Percentiles rank a stretch among this genome's conserved stretches.
These are phyloP conservation scores for Prunus kanzakura DNA, from an alignment of 306 rosid genomes.

Conservation along the genomic window DNA sequence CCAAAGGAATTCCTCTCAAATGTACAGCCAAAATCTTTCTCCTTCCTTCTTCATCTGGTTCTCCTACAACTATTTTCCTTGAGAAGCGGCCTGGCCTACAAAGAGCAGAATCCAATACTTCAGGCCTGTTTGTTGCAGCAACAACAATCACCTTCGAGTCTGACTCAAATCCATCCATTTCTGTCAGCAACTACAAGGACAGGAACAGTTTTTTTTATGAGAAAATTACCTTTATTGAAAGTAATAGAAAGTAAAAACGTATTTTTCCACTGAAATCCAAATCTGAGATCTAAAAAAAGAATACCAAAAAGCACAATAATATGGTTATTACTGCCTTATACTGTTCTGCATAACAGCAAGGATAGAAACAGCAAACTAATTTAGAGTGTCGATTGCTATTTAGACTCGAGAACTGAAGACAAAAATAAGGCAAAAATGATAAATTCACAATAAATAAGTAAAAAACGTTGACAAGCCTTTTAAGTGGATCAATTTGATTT, in stretches of 20 bases:
- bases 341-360: background rate
- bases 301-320: background rate
- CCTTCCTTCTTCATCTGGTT: constrained; percentile 95
- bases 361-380: background rate
- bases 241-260: background rate
- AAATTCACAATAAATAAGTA: no score
- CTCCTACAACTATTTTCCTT: constrained; percentile 84
- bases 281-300: background rate
- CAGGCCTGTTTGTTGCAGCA: constrained; percentile 95
- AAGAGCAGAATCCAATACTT: constrained; percentile 92
- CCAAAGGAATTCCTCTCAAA: constrained; percentile 85
- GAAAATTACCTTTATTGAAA: background rate
- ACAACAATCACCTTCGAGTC: constrained; percentile 81
- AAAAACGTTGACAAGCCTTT: background rate
- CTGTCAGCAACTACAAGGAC: constrained; percentile 73
- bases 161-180: constrained; percentile 98
- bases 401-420: background rate
- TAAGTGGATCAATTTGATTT: background rate
- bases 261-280: background rate
- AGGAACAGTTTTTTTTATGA: background rate
- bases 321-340: background rate
- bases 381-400: background rate
- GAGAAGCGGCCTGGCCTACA: constrained; percentile 98
- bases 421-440: constrained; percentile 11
- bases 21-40: constrained; percentile 87